A percentile compares a stretch with the other conserved stretches of the same genome.
Conservation (phyloP, 2,329 filamentous ascomycete species). For the Clonostachys solani region DNA sequence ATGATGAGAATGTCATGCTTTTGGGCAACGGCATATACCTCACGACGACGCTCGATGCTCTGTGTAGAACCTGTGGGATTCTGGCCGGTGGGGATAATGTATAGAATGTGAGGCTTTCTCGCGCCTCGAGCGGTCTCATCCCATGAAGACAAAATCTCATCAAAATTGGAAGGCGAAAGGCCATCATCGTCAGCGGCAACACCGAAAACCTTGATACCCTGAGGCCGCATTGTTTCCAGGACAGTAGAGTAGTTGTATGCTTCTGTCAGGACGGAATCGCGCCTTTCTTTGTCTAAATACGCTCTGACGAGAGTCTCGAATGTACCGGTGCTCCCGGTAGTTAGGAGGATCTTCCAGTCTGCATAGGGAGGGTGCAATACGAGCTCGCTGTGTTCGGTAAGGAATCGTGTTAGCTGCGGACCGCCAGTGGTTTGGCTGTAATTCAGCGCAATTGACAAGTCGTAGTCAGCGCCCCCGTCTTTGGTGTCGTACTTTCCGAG, state of each 20-base stretch:
- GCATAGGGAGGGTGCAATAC: slow-evolving; percentile 67
- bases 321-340: slow-evolving; percentile 62
- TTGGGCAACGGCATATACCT: slow-evolving; percentile 68
- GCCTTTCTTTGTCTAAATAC: slow-evolving; percentile 43
- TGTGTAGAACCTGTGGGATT: slow-evolving; percentile 75
- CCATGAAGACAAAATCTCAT: slow-evolving; percentile 61
- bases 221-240: slow-evolving; percentile 59
- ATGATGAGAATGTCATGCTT: slow-evolving; percentile 78
- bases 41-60: slow-evolving; percentile 54
- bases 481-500: no score
- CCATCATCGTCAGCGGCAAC: slow-evolving; percentile 64
- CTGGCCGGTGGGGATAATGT: slow-evolving; percentile 70
- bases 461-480: no score
- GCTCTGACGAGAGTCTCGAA: slow-evolving; percentile 64
- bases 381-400: slow-evolving; percentile 73
- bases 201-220: slow-evolving; percentile 56
- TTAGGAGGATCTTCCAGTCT: slow-evolving; percentile 67
- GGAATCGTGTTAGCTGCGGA: slow-evolving; percentile 63
- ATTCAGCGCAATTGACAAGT: slow-evolving; percentile 54
- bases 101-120: slow-evolving; percentile 63
- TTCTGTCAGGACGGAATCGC: slow-evolving; percentile 66
- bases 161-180: slow-evolving; percentile 33
- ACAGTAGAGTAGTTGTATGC: slow-evolving; percentile 44
- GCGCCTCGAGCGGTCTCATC: slow-evolving; percentile 44
- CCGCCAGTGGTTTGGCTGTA: slow-evolving; percentile 67